A percentile compares a stretch with the other conserved stretches of the same genome.
phyloP scores from a whole-genome alignment of 2,329 filamentous ascomycete species.

The Xylariaceae sp. region DNA sequence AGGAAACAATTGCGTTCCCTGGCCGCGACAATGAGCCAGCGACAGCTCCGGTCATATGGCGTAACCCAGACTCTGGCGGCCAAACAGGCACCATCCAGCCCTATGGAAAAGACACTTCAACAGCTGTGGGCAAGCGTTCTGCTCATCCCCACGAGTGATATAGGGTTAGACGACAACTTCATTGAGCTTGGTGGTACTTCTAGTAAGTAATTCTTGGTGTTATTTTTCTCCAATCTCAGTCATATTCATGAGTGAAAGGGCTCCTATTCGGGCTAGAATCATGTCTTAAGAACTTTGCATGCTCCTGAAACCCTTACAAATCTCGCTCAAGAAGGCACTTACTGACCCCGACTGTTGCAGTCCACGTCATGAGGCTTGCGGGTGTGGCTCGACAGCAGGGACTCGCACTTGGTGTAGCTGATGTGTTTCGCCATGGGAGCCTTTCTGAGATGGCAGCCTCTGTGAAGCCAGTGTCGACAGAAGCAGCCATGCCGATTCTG shows the following conservation, averaged over 20 bases:
- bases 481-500: not conserved
- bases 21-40: not conserved
- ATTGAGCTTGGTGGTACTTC: conserved; percentile 47
- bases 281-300: too few species aligned
- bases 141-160: conserved; percentile 8
- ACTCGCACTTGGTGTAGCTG: conserved; percentile 34
- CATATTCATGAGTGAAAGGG: too few species aligned
- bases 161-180: conserved; percentile 42
- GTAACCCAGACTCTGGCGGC: not conserved
- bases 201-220: too few species aligned
- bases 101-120: conserved; percentile 29
- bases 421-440: conserved; percentile 34
- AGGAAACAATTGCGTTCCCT: conserved; percentile 5
- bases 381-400: conserved; percentile 40
- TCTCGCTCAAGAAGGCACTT: too few species aligned
- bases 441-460: conserved; percentile 32
- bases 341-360: too few species aligned
- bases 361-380: conserved; percentile 53
- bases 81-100: conserved; percentile 49
- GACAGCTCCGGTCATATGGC: conserved; percentile 1
- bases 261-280: too few species aligned
- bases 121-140: conserved; percentile 25
- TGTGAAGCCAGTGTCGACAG: not conserved
- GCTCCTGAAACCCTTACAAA: too few species aligned
- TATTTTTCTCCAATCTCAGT: too few species aligned